Conservation (phyloP, 352 stramenopile genomes). For the Aphanomyces invadans region DNA sequence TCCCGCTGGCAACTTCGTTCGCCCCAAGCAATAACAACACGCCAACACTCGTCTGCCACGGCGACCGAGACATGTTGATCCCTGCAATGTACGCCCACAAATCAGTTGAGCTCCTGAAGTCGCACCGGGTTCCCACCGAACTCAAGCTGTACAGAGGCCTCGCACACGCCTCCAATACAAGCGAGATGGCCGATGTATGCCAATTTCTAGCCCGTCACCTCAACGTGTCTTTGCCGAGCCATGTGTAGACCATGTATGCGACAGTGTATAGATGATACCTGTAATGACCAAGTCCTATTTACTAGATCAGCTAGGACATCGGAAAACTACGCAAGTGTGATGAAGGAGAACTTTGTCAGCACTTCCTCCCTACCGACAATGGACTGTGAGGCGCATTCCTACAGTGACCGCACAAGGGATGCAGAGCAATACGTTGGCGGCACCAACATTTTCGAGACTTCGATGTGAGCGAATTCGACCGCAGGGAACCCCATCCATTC, state of each 20-base stretch:
- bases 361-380: too few species aligned
- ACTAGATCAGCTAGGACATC: too few species aligned
- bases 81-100: conserved; percentile 2
- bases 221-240: background rate
- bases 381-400: too few species aligned
- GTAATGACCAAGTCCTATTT: background rate
- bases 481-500: too few species aligned
- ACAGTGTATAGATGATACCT: too few species aligned
- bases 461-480: too few species aligned
- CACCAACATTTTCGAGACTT: too few species aligned
- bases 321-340: too few species aligned
- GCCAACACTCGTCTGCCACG: conserved; percentile 10
- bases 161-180: background rate
- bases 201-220: background rate
- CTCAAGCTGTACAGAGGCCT: background rate
- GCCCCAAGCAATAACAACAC: background rate
- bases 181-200: background rate
- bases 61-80: conserved; percentile 22
- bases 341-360: too few species aligned
- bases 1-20: conserved; percentile 21
- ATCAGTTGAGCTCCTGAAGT: conserved; percentile 18
- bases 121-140: background rate
- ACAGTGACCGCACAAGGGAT: too few species aligned
- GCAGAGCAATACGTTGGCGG: too few species aligned
- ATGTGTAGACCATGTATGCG: too few species aligned